Evolutionary conservation across 148 eudicot species (phyloP).

Genomic region (Linanthus parryae): DNA sequence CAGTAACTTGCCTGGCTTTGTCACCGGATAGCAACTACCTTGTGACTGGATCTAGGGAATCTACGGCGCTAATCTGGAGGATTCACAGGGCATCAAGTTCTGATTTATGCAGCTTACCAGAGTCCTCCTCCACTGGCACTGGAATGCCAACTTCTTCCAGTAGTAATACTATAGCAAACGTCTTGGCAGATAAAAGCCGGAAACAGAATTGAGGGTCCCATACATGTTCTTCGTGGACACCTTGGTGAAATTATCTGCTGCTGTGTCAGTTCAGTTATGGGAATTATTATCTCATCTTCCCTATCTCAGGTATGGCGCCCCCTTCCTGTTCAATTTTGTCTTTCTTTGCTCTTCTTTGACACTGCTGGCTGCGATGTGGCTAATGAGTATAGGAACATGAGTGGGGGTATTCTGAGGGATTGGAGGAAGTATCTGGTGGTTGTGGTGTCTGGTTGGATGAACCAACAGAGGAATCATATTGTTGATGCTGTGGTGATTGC

Average conservation of each 20-base stretch:
- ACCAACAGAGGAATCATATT: conserved; percentile 97
- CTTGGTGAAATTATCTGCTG: conserved; percentile 69
- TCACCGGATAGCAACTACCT: conserved; percentile 74
- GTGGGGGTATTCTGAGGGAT: conserved; percentile 27
- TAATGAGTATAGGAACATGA: conserved; percentile 30
- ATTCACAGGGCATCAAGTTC: conserved; percentile 45
- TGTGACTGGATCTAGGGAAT: conserved; percentile 83
- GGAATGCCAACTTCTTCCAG: conserved; percentile 42
- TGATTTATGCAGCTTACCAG: conserved; percentile 31
- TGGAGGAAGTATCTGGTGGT: conserved; percentile 70
- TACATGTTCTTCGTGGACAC: conserved; percentile 86
- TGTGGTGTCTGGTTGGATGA: conserved; percentile 90
- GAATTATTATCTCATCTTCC: conserved; percentile 75
- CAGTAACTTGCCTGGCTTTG: conserved; percentile 76
- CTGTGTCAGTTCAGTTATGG: conserved; percentile 75
- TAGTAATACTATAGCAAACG: conserved; percentile 33
- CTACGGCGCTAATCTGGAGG: conserved; percentile 79
- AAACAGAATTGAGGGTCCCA: conserved; percentile 77
- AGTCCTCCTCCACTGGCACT: conserved; percentile 37
- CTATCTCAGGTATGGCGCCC: no score
- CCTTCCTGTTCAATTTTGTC: no score
- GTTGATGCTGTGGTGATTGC: conserved; percentile 98
- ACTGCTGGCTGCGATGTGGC: no score
- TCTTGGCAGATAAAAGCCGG: conserved; percentile 45
- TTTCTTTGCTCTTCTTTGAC: no score